A percentile compares a stretch with the other conserved stretches of the same genome.
Conservation (phyloP, 2,329 filamentous ascomycete genomes). For the Grosmannia serpens region DNA sequence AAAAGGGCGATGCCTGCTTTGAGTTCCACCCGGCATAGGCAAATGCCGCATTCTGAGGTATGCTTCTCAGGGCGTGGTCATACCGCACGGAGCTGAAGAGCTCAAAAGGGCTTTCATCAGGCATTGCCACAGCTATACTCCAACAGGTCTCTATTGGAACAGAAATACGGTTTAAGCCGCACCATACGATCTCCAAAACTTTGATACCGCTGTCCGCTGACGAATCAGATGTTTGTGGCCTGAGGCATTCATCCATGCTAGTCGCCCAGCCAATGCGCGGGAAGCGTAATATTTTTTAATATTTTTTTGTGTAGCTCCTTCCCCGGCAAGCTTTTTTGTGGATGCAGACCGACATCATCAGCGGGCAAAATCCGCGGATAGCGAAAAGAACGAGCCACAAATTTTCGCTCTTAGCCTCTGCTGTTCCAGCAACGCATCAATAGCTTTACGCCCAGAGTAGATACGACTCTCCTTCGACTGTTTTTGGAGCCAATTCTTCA, state of each 20-base stretch:
- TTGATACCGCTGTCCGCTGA: slow-evolving; percentile 1
- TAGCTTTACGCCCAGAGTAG: background rate
- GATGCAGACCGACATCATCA: slow-evolving; percentile 12
- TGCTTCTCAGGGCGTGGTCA: slow-evolving; percentile 44
- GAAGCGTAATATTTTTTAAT: background rate
- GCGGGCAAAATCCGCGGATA: slow-evolving; percentile 7
- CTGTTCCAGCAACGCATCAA: background rate
- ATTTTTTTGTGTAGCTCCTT: slow-evolving; percentile 14
- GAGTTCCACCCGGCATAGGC: slow-evolving; percentile 40
- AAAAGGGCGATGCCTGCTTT: slow-evolving; percentile 48
- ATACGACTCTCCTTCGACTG: background rate
- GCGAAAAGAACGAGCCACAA: background rate
- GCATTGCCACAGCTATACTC: slow-evolving; percentile 8
- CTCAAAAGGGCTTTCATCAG: slow-evolving; percentile 33
- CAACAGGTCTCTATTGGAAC: background rate
- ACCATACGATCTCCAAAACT: background rate
- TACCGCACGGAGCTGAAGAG: slow-evolving; percentile 64
- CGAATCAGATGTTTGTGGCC: slow-evolving; percentile 10
- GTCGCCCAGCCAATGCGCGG: background rate
- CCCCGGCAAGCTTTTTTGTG: slow-evolving; percentile 10
- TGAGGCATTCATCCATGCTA: slow-evolving; percentile 6
- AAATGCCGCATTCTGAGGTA: slow-evolving; percentile 24
- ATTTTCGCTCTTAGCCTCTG: background rate
- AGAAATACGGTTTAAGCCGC: background rate
- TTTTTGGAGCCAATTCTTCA: background rate